Percentiles rank a stretch among this genome's conserved stretches.
phyloP scores from a whole-genome alignment of 73 alveolate species.

The Stentor coeruleus region DNA sequence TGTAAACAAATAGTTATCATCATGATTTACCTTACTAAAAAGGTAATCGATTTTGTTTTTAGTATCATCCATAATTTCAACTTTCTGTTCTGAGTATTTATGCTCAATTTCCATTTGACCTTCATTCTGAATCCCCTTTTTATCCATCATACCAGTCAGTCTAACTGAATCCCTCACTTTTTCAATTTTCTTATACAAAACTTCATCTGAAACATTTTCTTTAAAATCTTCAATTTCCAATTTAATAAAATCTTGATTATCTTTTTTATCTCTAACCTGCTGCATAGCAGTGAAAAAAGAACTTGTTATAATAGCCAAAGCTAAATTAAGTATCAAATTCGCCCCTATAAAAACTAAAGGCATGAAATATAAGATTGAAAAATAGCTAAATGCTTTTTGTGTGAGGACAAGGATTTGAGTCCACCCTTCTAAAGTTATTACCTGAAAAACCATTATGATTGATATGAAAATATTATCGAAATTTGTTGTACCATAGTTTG shows the following conservation, averaged over 20 bases:
- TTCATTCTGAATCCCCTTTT: background rate
- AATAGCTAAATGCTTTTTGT: conserved; percentile 38
- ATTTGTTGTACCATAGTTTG: conserved; percentile 30
- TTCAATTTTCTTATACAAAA: too few relatives aligned
- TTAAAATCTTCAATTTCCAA: background rate
- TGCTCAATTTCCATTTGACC: background rate
- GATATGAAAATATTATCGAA: conserved; percentile 56
- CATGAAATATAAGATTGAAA: conserved; percentile 12
- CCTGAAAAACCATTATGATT: conserved; percentile 62
- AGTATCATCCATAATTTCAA: background rate
- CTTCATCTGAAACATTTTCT: too few relatives aligned
- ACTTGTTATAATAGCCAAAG: conserved; percentile 80
- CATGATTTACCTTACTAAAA: too few relatives aligned
- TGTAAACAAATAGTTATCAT: background rate
- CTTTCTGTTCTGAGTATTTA: background rate
- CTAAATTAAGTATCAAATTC: conserved; percentile 73
- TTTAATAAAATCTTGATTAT: background rate
- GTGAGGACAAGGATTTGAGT: conserved; percentile 55
- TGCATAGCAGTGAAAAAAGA: conserved; percentile 57
- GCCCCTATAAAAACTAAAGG: conserved; percentile 61
- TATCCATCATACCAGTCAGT: background rate
- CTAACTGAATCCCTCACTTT: background rate
- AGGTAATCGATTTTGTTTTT: background rate
- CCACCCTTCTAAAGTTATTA: conserved; percentile 91
- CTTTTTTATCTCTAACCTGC: background rate